These are phyloP conservation scores for Fomitopsis serialis DNA, from an alignment of 768 basidiomycete species.

Conservation along the genomic window DNA sequence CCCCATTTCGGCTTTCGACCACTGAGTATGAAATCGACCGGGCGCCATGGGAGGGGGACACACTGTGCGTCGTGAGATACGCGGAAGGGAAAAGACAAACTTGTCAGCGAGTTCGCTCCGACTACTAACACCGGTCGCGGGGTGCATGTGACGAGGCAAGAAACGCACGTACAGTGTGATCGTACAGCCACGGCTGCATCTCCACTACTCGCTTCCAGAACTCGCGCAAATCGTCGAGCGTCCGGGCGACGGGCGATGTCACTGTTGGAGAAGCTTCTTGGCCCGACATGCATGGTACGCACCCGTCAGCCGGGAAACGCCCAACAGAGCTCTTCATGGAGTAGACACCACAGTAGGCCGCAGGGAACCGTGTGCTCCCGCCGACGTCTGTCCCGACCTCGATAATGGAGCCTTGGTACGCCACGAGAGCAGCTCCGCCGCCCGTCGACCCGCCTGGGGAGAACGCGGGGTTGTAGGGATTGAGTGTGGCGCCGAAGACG, in stretches of 20 bases:
- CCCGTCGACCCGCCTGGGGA: slow-evolving; percentile 45
- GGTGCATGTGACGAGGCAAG: background rate
- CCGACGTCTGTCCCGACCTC: slow-evolving; percentile 47
- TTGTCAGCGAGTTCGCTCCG: background rate
- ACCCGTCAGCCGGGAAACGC: slow-evolving; percentile 32
- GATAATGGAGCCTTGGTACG: slow-evolving; percentile 36
- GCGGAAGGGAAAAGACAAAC: background rate
- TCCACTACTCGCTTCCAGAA: slow-evolving; percentile 38
- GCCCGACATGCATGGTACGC: slow-evolving; percentile 28
- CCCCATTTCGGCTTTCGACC: slow-evolving; percentile 34
- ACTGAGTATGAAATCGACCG: slow-evolving; percentile 22
- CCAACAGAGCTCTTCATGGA: slow-evolving; percentile 33
- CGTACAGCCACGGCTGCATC: slow-evolving; percentile 39
- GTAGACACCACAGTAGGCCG: slow-evolving; percentile 43
- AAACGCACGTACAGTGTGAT: slow-evolving; percentile 29
- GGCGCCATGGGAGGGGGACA: slow-evolving; percentile 37
- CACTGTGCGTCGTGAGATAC: slow-evolving; percentile 23
- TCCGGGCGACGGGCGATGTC: slow-evolving; percentile 36
- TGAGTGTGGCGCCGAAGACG: slow-evolving; percentile 41
- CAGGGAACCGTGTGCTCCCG: slow-evolving; percentile 44
- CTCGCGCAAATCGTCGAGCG: slow-evolving; percentile 35
- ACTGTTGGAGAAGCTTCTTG: slow-evolving; percentile 32
- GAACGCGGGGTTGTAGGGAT: slow-evolving; percentile 40
- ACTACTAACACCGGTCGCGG: background rate
- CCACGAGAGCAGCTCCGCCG: slow-evolving; percentile 45